These are phyloP conservation scores for Colletotrichum sp. DNA, from an alignment of 2,329 filamentous ascomycete species.

Conservation along the genomic window DNA sequence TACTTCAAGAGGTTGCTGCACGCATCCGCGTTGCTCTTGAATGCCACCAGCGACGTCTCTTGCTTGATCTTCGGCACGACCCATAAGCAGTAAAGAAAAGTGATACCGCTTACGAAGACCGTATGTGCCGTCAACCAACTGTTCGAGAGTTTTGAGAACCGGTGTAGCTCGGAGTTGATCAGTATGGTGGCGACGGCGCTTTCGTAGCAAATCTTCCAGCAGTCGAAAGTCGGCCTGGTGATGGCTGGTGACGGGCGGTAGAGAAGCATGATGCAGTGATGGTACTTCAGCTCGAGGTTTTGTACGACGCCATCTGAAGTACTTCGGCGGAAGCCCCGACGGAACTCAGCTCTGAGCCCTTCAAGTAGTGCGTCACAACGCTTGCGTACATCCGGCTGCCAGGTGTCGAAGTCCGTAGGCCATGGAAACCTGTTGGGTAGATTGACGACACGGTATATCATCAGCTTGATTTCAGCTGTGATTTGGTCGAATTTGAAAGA, in stretches of 20 bases:
- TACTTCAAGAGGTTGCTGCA: constrained; percentile 25
- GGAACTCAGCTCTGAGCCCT: neutral
- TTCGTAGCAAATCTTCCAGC: constrained; percentile 29
- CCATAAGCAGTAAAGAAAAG: constrained; percentile 33
- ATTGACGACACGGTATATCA: constrained; percentile 22
- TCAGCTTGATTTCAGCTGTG: neutral
- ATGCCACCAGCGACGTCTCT: neutral
- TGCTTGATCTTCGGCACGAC: neutral
- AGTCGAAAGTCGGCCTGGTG: constrained; percentile 24
- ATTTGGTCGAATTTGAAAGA: neutral
- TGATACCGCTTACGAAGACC: constrained; percentile 34
- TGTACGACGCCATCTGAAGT: constrained; percentile 23
- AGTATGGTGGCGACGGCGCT: constrained; percentile 31
- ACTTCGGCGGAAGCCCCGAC: neutral
- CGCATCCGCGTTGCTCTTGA: constrained; percentile 16
- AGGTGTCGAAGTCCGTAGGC: constrained; percentile 24
- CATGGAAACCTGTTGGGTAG: constrained; percentile 27
- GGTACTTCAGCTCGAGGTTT: constrained; percentile 33
- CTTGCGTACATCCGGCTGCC: constrained; percentile 25
- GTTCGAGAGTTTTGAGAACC: constrained; percentile 31
- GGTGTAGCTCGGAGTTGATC: constrained; percentile 31
- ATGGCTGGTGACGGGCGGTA: constrained; percentile 34
- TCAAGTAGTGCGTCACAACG: constrained; percentile 19
- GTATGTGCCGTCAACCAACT: constrained; percentile 34
- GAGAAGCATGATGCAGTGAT: constrained; percentile 34